Conservation (phyloP, 2,329 filamentous ascomycete species). For the Clonostachys byssicola region DNA sequence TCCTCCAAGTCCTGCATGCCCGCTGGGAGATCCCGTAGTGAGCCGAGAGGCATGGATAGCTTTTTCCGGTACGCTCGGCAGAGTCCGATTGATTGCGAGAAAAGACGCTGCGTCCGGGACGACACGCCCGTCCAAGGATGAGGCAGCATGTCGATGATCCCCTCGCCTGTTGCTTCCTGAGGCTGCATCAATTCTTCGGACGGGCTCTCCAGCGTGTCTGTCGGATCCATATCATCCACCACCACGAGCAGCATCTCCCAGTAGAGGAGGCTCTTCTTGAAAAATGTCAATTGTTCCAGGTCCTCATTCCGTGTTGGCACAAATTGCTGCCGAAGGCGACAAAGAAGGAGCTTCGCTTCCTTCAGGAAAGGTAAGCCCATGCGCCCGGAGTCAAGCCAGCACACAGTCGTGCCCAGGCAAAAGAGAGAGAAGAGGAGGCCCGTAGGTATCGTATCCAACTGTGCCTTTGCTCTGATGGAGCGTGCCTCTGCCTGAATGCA, state of each 20-base stretch:
- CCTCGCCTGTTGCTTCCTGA: constrained; percentile 5
- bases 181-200: constrained; percentile 8
- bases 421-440: constrained; percentile 29
- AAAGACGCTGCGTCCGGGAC: constrained; percentile 19
- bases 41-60: constrained; percentile 12
- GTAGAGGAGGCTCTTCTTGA: constrained; percentile 31
- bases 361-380: constrained; percentile 24
- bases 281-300: constrained; percentile 22
- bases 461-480: constrained; percentile 11
- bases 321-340: constrained; percentile 14
- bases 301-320: constrained; percentile 9
- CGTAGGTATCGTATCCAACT: constrained; percentile 17
- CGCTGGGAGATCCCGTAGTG: constrained; percentile 12
- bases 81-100: constrained; percentile 25
- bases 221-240: constrained; percentile 16
- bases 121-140: constrained; percentile 34
- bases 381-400: constrained; percentile 29
- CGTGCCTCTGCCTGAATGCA: constrained; percentile 27
- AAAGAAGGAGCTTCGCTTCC: constrained; percentile 16
- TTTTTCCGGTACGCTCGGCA: constrained; percentile 25
- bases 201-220: too few species aligned
- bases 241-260: constrained; percentile 32
- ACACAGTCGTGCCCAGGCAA: constrained; percentile 31
- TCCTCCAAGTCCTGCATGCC: constrained; percentile 21
- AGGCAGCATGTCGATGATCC: constrained; percentile 6